Evolutionary conservation across 2,329 filamentous ascomycete genomes (phyloP).

Genomic region (Phaeophleospora eucalypticola): DNA sequence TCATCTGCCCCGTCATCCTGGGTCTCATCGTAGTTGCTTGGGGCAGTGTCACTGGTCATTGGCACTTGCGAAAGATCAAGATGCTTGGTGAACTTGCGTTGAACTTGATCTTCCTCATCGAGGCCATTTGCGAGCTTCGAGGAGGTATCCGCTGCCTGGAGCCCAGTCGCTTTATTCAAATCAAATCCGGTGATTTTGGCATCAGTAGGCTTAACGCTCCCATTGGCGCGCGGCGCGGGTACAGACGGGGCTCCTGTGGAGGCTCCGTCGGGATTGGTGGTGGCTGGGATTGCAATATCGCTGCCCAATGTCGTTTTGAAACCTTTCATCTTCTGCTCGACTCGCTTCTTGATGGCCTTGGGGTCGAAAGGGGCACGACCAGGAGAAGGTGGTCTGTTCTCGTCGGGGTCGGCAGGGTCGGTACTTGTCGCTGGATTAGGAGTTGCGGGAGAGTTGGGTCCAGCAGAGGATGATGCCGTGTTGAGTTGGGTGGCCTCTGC

Average conservation of each 20-base stretch:
- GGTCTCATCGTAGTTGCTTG: constrained; percentile 53
- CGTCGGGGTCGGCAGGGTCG: constrained; percentile 6
- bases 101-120: constrained; percentile 80
- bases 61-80: constrained; percentile 66
- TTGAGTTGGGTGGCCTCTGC: not conserved
- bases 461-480: constrained; percentile 8
- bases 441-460: constrained; percentile 6
- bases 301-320: constrained; percentile 53
- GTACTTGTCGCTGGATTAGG: constrained; percentile 6
- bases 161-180: constrained; percentile 63
- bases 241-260: too few relatives aligned
- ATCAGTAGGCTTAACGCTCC: constrained; percentile 17
- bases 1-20: constrained; percentile 60
- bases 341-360: constrained; percentile 79
- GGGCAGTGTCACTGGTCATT: constrained; percentile 43
- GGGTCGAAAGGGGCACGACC: constrained; percentile 81
- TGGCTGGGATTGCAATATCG: constrained; percentile 47
- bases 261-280: too few relatives aligned
- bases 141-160: constrained; percentile 54
- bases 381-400: constrained; percentile 42
- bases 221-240: too few relatives aligned
- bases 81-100: constrained; percentile 86
- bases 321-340: constrained; percentile 48
- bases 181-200: constrained; percentile 81
- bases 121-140: constrained; percentile 68